Base-by-base conservation (phyloP, 257 asterid species). In the Petunia axillaris region DNA sequence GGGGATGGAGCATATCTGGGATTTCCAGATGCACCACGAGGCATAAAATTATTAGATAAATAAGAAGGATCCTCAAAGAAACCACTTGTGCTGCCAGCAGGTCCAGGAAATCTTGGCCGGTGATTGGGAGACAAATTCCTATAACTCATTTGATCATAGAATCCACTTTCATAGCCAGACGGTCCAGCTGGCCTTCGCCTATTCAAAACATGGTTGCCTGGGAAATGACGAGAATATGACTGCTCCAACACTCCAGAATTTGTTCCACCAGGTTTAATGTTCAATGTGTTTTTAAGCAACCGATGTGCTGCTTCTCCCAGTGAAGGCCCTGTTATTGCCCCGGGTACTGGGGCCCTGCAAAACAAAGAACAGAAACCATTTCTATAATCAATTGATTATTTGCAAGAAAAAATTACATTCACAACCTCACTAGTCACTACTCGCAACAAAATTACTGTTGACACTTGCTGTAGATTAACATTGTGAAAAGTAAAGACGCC, bases 271-370 rank as follows among this genome's bases (percentile, higher is more conserved):
- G 89, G 11, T 84, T 89, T 92, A n/a, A 89, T 79, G 81, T 89
- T 94, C 85, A 96, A 84, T 39, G 93, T 84, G 84, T 89, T 89
- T 75, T 89, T 91, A 82, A 96, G 90, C 84, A 96, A 90, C 50
- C 98, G 97, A 81, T 90, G 91, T 52, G 99, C 99, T 67, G 99
- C 98, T 87, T 91, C 97, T 64, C 98, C 98, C 87, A 96, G 81
- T 14, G 83, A 59, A 59, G 95, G 93, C 81, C 99, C 98, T 54
- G 93, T 88, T 86, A 96, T 88, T 65, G 95, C 94, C 74, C 97
- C 97, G 15, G 95, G 85, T 75, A 94, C 90, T 64, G 87, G 93
- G 60, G 90, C 95, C 87, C 98, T 96, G 90, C 80, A 63, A 78
- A 87, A 85, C 35, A 83, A 8, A 84, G 46, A 65, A 36, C 59